Percentiles rank a stretch among this genome's conserved stretches.
Conservation (phyloP, 495 filamentous ascomycete genomes). For the Halenospora varia region DNA sequence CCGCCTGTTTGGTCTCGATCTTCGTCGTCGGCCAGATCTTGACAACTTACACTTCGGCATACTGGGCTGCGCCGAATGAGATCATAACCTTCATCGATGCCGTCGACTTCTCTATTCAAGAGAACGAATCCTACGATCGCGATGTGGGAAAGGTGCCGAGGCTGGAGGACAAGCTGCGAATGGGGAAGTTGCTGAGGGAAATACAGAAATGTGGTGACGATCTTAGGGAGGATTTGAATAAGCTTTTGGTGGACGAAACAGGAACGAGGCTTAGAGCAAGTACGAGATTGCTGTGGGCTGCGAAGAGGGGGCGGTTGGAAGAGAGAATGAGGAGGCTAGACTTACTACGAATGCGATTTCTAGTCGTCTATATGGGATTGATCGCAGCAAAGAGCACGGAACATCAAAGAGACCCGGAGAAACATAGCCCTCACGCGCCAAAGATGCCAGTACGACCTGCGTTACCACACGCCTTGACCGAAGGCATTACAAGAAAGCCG, state of each 20-base stretch:
- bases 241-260: slow-evolving; percentile 38
- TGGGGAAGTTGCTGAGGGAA: slow-evolving; percentile 45
- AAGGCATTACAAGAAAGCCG: slow-evolving; percentile 37
- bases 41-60: slow-evolving; percentile 39
- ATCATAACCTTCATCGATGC: slow-evolving; percentile 45
- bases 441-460: slow-evolving; percentile 14
- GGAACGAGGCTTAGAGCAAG: slow-evolving; percentile 39
- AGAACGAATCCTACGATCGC: slow-evolving; percentile 51
- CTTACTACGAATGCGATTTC: slow-evolving; percentile 52
- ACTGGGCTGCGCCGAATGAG: slow-evolving; percentile 43
- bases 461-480: slow-evolving; percentile 29
- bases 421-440: slow-evolving; percentile 8
- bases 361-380: slow-evolving; percentile 51
- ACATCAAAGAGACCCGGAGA: slow-evolving; percentile 31
- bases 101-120: slow-evolving; percentile 42
- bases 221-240: slow-evolving; percentile 43
- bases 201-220: slow-evolving; percentile 54
- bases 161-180: slow-evolving; percentile 47
- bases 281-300: slow-evolving; percentile 45
- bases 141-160: slow-evolving; percentile 44
- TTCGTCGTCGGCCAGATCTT: slow-evolving; percentile 38
- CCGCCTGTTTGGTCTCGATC: slow-evolving; percentile 43
- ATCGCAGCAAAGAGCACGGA: slow-evolving; percentile 38
- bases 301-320: slow-evolving; percentile 38
- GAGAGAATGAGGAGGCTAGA: slow-evolving; percentile 55